Evolutionary conservation across 768 basidiomycete species (phyloP).

Genomic region (Pleurotus sapidus): DNA sequence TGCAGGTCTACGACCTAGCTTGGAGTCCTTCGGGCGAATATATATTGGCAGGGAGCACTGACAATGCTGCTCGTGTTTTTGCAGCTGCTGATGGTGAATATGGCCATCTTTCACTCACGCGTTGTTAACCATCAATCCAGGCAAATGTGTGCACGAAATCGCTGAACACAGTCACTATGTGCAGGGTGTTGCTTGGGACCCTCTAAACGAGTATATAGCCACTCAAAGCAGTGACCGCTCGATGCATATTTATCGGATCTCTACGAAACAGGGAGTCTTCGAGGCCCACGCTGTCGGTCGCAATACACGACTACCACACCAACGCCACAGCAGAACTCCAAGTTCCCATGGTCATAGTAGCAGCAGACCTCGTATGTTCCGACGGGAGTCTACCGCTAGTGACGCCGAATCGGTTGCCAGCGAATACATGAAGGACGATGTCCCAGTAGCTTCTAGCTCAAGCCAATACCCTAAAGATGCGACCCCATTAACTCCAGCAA

Average conservation of each 20-base stretch:
- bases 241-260: slow-evolving; percentile 91
- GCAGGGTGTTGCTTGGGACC: slow-evolving; percentile 99
- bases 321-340: slow-evolving; percentile 64
- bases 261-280: slow-evolving; percentile 73
- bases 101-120: slow-evolving; percentile 40
- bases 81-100: slow-evolving; percentile 62
- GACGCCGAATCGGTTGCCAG: slow-evolving; percentile 65
- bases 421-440: slow-evolving; percentile 53
- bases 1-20: slow-evolving; percentile 97
- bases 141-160: slow-evolving; percentile 85
- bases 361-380: slow-evolving; percentile 56
- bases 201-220: slow-evolving; percentile 93
- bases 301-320: slow-evolving; percentile 73
- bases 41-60: slow-evolving; percentile 94
- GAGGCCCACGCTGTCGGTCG: slow-evolving; percentile 91
- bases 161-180: slow-evolving; percentile 96
- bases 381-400: slow-evolving; percentile 71
- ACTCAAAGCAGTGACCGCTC: slow-evolving; percentile 96
- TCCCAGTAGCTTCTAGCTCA: slow-evolving; percentile 19
- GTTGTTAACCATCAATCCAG: slow-evolving; percentile 34
- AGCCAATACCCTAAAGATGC: slow-evolving; percentile 25
- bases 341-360: slow-evolving; percentile 42
- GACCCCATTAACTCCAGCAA: slow-evolving; percentile 59
- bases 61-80: slow-evolving; percentile 90
- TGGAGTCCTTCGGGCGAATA: slow-evolving; percentile 97